phyloP scores from a whole-genome alignment of 1,284 basidiomycete genomes.

The Moesziomyces sp. region DNA sequence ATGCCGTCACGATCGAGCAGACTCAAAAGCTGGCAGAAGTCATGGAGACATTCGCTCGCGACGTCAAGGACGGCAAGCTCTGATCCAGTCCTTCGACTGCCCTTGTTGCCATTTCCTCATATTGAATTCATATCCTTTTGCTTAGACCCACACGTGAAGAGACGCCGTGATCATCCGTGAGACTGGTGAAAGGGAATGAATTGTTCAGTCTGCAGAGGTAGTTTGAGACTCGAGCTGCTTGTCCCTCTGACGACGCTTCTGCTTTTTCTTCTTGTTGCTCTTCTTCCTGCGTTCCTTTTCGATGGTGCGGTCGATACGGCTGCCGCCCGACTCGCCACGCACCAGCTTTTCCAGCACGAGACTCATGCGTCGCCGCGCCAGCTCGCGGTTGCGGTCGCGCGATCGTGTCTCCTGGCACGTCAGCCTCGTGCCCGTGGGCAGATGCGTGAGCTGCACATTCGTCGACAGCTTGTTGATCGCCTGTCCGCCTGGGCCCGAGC shows the following conservation, averaged over 20 bases:
- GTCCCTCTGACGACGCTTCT: constrained; percentile 35
- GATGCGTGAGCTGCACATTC: constrained; percentile 58
- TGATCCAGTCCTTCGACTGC: background rate
- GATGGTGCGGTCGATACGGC: constrained; percentile 44
- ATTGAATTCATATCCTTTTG: no score
- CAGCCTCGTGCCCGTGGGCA: constrained; percentile 57
- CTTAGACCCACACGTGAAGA: no score
- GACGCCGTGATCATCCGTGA: no score
- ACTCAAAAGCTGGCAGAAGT: constrained; percentile 71
- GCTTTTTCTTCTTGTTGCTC: constrained; percentile 58
- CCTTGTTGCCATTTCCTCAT: background rate
- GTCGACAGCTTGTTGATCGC: constrained; percentile 65
- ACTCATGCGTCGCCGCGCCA: constrained; percentile 57
- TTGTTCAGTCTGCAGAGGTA: background rate
- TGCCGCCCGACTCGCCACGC: constrained; percentile 26
- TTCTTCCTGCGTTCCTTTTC: constrained; percentile 53
- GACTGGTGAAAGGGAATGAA: background rate
- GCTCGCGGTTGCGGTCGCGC: constrained; percentile 53
- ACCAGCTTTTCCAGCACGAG: constrained; percentile 53
- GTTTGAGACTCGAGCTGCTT: constrained; percentile 2
- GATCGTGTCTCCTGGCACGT: constrained; percentile 60
- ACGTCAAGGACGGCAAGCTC: constrained; percentile 40
- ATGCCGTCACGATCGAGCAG: constrained; percentile 87
- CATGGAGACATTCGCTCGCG: constrained; percentile 69
- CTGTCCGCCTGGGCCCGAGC: constrained; percentile 65